A percentile compares a stretch with the other conserved stretches of the same genome.
These are phyloP conservation scores for Saussurea involucrata DNA, from an alignment of 129 eudicot genomes.

Conservation along the genomic window DNA sequence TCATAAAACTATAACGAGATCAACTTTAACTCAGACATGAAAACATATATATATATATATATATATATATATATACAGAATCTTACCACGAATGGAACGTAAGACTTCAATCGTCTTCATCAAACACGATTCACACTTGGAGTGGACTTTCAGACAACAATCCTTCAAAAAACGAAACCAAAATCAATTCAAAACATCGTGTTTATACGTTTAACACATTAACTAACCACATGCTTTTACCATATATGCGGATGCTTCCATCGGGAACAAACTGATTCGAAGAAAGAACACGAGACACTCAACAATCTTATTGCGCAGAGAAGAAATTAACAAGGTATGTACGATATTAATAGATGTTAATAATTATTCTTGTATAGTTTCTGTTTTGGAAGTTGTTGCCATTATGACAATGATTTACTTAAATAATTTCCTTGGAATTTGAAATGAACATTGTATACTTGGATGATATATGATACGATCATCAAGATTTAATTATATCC, in stretches of 20 bases:
- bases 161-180: constrained; percentile 21
- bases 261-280: constrained; percentile 1
- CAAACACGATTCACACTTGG: constrained; percentile 44
- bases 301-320: neutral
- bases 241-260: constrained; percentile 41
- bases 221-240: constrained; percentile 9
- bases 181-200: neutral
- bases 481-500: neutral
- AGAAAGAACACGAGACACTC: neutral
- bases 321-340: neutral
- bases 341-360: neutral
- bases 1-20: neutral
- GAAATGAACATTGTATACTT: neutral
- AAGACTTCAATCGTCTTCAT: constrained; percentile 44
- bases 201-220: neutral
- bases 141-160: constrained; percentile 48
- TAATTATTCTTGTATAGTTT: neutral
- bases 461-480: neutral
- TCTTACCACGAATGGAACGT: constrained; percentile 43
- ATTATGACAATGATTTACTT: neutral
- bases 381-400: neutral
- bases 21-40: neutral
- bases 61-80: neutral
- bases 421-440: neutral
- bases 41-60: neutral